Evolutionary conservation across 2,329 filamentous ascomycete genomes (phyloP).

Genomic region (Neonectria punicea): DNA sequence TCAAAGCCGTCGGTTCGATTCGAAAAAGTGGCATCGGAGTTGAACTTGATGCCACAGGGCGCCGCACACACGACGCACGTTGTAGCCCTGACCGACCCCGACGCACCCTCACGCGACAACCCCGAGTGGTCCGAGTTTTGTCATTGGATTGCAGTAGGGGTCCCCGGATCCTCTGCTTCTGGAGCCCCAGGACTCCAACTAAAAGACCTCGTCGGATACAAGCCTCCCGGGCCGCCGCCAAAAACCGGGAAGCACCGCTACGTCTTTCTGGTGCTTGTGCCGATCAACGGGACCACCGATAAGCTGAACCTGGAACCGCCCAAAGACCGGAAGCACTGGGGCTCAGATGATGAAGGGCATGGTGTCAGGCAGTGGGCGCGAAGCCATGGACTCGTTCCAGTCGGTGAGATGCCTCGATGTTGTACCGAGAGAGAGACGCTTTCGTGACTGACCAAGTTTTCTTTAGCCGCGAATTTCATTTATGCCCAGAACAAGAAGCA

Average conservation of each 20-base stretch:
- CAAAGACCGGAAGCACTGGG: conserved; percentile 33
- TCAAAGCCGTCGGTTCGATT: conserved; percentile 3
- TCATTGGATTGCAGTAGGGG: conserved; percentile 33
- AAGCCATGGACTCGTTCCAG: conserved; percentile 33
- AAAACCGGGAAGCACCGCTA: conserved; percentile 38
- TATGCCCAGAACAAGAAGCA: conserved; percentile 36
- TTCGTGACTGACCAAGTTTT: not conserved
- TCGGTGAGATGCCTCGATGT: conserved; percentile 23
- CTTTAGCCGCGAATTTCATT: conserved; percentile 37
- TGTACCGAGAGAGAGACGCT: not conserved
- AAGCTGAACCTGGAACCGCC: conserved; percentile 30
- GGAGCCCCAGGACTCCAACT: not conserved
- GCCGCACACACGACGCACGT: conserved; percentile 15
- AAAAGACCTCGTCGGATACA: conserved; percentile 31
- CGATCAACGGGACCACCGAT: conserved; percentile 32
- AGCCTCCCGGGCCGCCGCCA: conserved; percentile 30
- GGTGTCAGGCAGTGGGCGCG: conserved; percentile 36
- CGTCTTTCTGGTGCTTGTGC: conserved; percentile 33
- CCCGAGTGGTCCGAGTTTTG: conserved; percentile 40
- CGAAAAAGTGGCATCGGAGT: not conserved
- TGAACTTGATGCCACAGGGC: not conserved
- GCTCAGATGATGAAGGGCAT: conserved; percentile 23
- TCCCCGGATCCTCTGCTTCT: not conserved
- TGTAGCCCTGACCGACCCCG: conserved; percentile 34
- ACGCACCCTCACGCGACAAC: conserved; percentile 34